Percentiles rank a stretch among this genome's conserved stretches.
Evolutionary conservation across 495 filamentous ascomycete species (phyloP).

Genomic region (Penicillium mononematosum): DNA sequence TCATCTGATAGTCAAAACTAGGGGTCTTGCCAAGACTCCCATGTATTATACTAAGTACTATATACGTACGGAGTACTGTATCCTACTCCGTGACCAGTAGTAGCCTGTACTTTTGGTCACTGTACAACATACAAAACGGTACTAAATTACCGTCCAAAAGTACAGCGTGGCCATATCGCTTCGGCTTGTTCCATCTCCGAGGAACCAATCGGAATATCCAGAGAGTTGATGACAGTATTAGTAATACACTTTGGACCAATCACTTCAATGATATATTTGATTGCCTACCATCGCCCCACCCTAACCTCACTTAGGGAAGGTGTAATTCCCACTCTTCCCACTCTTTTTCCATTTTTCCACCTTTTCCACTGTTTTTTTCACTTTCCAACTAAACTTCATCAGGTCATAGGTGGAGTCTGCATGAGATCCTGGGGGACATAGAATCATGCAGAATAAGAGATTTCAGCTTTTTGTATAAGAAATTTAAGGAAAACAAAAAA

Average conservation of each 20-base stretch:
- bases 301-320: constrained; percentile 28
- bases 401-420: constrained; percentile 33
- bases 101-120: too few relatives aligned
- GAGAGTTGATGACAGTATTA: constrained; percentile 32
- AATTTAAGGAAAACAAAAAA: constrained; percentile 3
- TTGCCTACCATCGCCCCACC: constrained; percentile 31
- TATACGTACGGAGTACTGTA: too few relatives aligned
- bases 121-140: neutral
- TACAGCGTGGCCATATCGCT: constrained; percentile 18
- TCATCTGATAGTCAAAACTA: constrained; percentile 9
- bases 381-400: constrained; percentile 29
- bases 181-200: constrained; percentile 13
- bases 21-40: neutral
- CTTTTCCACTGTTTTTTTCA: constrained; percentile 17
- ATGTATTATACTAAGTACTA: too few relatives aligned
- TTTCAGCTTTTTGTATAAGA: neutral
- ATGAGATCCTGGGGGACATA: constrained; percentile 37
- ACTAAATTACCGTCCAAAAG: neutral
- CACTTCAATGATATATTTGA: constrained; percentile 18
- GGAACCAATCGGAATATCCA: constrained; percentile 24
- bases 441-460: constrained; percentile 11
- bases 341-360: constrained; percentile 26
- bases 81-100: neutral
- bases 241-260: constrained; percentile 25
- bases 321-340: constrained; percentile 24